phyloP scores from a whole-genome alignment of 768 basidiomycete genomes.

The Rhodotorula kratochvilovae region DNA sequence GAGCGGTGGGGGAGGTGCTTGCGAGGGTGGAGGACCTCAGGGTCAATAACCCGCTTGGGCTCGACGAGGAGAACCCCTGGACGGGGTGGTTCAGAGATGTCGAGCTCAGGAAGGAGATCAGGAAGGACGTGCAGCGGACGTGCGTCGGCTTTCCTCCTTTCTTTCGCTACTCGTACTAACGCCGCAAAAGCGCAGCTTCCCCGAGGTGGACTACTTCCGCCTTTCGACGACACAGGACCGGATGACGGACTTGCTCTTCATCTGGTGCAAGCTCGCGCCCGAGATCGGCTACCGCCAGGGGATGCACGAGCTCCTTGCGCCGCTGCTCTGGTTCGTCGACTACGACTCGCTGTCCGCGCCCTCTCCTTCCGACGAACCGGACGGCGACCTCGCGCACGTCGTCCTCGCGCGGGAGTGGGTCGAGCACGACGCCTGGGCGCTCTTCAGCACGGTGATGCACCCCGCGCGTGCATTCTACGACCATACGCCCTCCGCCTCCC shows the following conservation, averaged over 20 bases:
- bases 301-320: constrained; percentile 95
- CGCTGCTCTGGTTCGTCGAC: constrained; percentile 75
- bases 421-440: constrained; percentile 72
- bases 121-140: constrained; percentile 94
- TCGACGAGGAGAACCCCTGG: constrained; percentile 75
- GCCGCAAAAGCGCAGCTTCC: constrained; percentile 59
- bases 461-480: constrained; percentile 71
- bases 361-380: background rate
- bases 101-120: constrained; percentile 80
- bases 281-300: constrained; percentile 92
- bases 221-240: constrained; percentile 66
- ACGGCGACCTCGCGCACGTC: constrained; percentile 34
- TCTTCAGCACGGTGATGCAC: constrained; percentile 77
- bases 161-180: background rate
- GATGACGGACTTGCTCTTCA: constrained; percentile 79
- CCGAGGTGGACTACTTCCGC: constrained; percentile 90
- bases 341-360: constrained; percentile 63
- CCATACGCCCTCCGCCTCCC: constrained; percentile 36
- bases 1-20: constrained; percentile 64
- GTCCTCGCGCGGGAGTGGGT: constrained; percentile 45
- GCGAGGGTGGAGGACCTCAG: constrained; percentile 11
- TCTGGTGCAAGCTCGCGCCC: constrained; percentile 72
- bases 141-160: constrained; percentile 50
- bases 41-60: constrained; percentile 30
- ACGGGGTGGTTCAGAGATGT: constrained; percentile 84